Conservation (phyloP, 108 stramenopile species). For the Pelagomonas calceolata region DNA sequence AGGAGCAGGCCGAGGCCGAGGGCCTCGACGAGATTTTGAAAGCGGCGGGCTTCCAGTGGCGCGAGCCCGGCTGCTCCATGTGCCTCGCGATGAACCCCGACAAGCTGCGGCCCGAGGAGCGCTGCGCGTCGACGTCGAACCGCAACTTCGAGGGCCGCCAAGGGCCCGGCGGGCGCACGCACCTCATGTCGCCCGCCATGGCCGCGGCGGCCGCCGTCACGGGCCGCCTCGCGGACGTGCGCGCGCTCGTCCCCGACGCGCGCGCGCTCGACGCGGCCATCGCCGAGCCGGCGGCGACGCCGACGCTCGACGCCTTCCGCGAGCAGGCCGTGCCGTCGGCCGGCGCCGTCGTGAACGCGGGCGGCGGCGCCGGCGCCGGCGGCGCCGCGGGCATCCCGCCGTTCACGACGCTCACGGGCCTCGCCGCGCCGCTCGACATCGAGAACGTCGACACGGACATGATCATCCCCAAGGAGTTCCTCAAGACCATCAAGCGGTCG, state of each 20-base stretch:
- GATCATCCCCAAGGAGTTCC: slow-evolving; percentile 89
- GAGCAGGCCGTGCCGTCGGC: slow-evolving; percentile 50
- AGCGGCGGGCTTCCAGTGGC: slow-evolving; percentile 86
- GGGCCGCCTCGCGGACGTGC: slow-evolving; percentile 73
- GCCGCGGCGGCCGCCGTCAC: slow-evolving; percentile 73
- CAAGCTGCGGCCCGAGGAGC: slow-evolving; percentile 75
- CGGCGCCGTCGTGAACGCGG: slow-evolving; percentile 49
- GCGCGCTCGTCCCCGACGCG: slow-evolving; percentile 61
- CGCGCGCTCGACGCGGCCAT: slow-evolving; percentile 48
- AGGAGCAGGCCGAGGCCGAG: slow-evolving; percentile 79
- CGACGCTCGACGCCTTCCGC: slow-evolving; percentile 30
- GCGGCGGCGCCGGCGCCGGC: slow-evolving; percentile 13
- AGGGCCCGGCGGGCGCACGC: slow-evolving; percentile 80
- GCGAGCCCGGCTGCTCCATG: slow-evolving; percentile 89
- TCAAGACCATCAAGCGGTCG: slow-evolving; percentile 83
- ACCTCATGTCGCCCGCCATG: slow-evolving; percentile 82
- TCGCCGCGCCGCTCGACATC: slow-evolving; percentile 76
- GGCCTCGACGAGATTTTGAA: slow-evolving; percentile 76
- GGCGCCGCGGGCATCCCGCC: slow-evolving; percentile 50
- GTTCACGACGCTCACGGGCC: slow-evolving; percentile 56
- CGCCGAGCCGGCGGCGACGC: slow-evolving; percentile 9
- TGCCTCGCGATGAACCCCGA: slow-evolving; percentile 90
- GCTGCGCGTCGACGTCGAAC: slow-evolving; percentile 86
- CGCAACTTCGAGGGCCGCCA: slow-evolving; percentile 92
- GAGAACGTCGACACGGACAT: slow-evolving; percentile 92